Conservation (phyloP, 441 rosid genomes). For the Populus hybrid region DNA sequence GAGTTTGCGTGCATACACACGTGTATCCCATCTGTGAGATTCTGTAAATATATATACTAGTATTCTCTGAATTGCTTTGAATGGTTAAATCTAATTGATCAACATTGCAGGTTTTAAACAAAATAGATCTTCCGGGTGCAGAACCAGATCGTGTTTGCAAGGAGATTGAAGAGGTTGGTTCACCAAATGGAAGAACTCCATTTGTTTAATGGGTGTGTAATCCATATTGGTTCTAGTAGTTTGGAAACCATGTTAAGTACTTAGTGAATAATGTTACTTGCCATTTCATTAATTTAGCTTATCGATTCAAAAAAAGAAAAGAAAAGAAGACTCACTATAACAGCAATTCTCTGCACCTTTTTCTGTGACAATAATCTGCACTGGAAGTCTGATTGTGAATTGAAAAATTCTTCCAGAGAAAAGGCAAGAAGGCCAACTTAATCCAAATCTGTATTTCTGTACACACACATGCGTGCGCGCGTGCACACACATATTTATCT, state of each 20-base stretch:
- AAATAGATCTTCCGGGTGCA: slow-evolving; percentile 99
- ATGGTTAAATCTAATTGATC: background rate
- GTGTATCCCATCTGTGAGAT: background rate
- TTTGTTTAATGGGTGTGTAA: slow-evolving; percentile 38
- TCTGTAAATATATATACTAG: background rate
- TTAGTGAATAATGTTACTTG: background rate
- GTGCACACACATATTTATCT: background rate
- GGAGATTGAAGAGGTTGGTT: slow-evolving; percentile 98
- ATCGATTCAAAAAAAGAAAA: no score
- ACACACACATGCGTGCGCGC: background rate
- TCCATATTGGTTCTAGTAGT: slow-evolving; percentile 21
- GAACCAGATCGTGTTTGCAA: slow-evolving; percentile 73
- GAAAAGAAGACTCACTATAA: no score
- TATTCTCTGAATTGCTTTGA: background rate
- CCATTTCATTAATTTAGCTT: background rate
- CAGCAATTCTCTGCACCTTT: background rate
- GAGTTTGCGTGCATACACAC: background rate
- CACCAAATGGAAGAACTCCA: slow-evolving; percentile 27
- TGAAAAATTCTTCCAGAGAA: background rate
- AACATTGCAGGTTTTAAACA: slow-evolving; percentile 73
- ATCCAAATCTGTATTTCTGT: background rate
- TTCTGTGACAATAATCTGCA: background rate
- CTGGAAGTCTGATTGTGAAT: background rate
- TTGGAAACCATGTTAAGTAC: slow-evolving; percentile 15
- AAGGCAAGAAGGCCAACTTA: background rate